Evolutionary conservation across 2,329 filamentous ascomycete species (phyloP).

Genomic region (Penicillium sp.): DNA sequence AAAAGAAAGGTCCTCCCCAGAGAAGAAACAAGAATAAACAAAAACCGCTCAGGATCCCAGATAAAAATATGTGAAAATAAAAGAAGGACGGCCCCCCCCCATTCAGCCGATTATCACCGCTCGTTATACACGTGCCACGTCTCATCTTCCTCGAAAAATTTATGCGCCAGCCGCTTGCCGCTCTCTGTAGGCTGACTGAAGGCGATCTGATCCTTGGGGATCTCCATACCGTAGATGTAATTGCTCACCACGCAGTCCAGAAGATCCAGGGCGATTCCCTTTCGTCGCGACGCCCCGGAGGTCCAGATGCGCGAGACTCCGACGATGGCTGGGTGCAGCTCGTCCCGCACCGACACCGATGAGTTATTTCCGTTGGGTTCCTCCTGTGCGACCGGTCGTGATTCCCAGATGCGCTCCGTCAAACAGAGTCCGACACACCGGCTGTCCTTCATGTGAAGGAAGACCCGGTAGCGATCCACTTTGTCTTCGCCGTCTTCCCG

Average conservation of each 20-base stretch:
- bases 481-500: conserved; percentile 35
- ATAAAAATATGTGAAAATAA: not conserved
- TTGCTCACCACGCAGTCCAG: conserved; percentile 53
- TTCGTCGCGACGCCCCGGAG: conserved; percentile 51
- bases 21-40: conserved; percentile 3
- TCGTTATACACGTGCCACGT: conserved; percentile 59
- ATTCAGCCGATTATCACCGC: conserved; percentile 23
- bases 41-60: not conserved
- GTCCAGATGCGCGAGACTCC: conserved; percentile 65
- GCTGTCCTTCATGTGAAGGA: conserved; percentile 57
- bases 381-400: conserved; percentile 44
- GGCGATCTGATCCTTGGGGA: conserved; percentile 54
- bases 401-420: conserved; percentile 57
- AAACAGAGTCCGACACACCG: conserved; percentile 61
- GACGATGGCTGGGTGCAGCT: conserved; percentile 49
- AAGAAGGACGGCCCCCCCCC: not conserved
- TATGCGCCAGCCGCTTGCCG: conserved; percentile 54
- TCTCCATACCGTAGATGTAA: conserved; percentile 53
- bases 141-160: conserved; percentile 53
- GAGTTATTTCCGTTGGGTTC: conserved; percentile 30
- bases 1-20: conserved; percentile 2
- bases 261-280: conserved; percentile 55
- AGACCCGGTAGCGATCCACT: conserved; percentile 55
- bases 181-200: conserved; percentile 64
- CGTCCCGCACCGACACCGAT: conserved; percentile 45